phyloP scores from a whole-genome alignment of 2,329 filamentous ascomycete genomes.

The Nigrospora sphaerica region DNA sequence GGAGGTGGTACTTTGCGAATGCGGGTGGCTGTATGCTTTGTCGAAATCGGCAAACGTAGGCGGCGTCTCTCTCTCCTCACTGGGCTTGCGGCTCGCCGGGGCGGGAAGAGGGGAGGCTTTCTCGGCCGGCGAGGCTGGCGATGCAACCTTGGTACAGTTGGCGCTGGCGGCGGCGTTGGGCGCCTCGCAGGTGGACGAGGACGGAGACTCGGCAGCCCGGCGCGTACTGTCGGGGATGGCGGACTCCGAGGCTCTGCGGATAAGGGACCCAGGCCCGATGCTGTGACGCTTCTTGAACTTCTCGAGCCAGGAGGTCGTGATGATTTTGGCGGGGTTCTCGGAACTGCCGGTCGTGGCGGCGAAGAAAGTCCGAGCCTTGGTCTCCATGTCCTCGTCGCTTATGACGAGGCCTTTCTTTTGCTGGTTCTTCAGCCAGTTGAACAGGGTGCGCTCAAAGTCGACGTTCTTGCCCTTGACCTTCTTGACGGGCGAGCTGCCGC shows the following conservation, averaged over 20 bases:
- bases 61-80: slow-evolving; percentile 60
- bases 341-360: slow-evolving; percentile 55
- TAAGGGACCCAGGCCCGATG: slow-evolving; percentile 39
- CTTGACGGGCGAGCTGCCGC: slow-evolving; percentile 72
- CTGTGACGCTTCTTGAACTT: slow-evolving; percentile 91
- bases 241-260: slow-evolving; percentile 54
- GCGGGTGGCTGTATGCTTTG: slow-evolving; percentile 49
- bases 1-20: slow-evolving; percentile 61
- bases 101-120: slow-evolving; percentile 63
- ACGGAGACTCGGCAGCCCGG: slow-evolving; percentile 45
- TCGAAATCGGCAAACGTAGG: slow-evolving; percentile 55
- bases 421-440: slow-evolving; percentile 79
- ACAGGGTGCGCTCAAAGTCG: slow-evolving; percentile 85
- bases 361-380: slow-evolving; percentile 76
- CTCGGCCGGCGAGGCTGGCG: slow-evolving; percentile 64
- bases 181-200: slow-evolving; percentile 51
- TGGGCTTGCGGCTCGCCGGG: slow-evolving; percentile 57
- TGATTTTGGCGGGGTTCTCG: slow-evolving; percentile 63
- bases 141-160: slow-evolving; percentile 23
- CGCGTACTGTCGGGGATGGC: slow-evolving; percentile 65
- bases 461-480: slow-evolving; percentile 71
- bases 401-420: slow-evolving; percentile 68
- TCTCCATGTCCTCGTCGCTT: slow-evolving; percentile 73
- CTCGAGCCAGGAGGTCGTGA: slow-evolving; percentile 77
- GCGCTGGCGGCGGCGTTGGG: slow-evolving; percentile 42